phyloP scores from a whole-genome alignment of 371 early-diverging fungal genomes.

The Vairimorpha ceranae region DNA sequence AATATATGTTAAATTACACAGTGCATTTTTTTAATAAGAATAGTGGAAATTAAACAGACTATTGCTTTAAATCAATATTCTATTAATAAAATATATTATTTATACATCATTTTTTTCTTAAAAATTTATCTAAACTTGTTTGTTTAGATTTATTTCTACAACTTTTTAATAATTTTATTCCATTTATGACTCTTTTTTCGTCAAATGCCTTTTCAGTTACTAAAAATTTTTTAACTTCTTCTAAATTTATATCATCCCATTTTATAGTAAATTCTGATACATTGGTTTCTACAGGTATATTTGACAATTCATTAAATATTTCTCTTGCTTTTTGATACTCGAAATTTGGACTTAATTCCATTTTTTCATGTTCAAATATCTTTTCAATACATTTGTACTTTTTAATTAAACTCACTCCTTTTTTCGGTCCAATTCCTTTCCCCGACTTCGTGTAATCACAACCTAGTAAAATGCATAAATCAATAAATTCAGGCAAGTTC shows the following conservation, averaged over 20 bases:
- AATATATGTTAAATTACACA: no score
- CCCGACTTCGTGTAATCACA: conserved; percentile 96
- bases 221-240: conserved; percentile 77
- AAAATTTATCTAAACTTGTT: conserved; percentile 41
- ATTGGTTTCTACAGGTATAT: conserved; percentile 66
- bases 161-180: conserved; percentile 63
- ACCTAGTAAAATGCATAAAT: conserved; percentile 93
- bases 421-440: conserved; percentile 82
- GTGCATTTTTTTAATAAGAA: no score
- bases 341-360: conserved; percentile 72
- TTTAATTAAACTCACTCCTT: conserved; percentile 74
- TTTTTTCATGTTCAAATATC: conserved; percentile 66
- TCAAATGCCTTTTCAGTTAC: conserved; percentile 87
- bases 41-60: no score
- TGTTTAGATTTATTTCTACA: conserved; percentile 30
- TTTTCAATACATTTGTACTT: conserved; percentile 79
- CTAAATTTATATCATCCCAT: conserved; percentile 78
- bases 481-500: conserved; percentile 78
- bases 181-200: conserved; percentile 79
- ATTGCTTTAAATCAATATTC: no score
- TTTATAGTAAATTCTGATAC: conserved; percentile 66
- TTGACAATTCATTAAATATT: conserved; percentile 76
- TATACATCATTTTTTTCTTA: conserved; percentile 8
- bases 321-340: conserved; percentile 78
- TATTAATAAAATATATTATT: no score